Percentiles rank a stretch among this genome's conserved stretches.
phyloP scores from a whole-genome alignment of 805 yeast species.

The Saccharomycopsis sp. region DNA sequence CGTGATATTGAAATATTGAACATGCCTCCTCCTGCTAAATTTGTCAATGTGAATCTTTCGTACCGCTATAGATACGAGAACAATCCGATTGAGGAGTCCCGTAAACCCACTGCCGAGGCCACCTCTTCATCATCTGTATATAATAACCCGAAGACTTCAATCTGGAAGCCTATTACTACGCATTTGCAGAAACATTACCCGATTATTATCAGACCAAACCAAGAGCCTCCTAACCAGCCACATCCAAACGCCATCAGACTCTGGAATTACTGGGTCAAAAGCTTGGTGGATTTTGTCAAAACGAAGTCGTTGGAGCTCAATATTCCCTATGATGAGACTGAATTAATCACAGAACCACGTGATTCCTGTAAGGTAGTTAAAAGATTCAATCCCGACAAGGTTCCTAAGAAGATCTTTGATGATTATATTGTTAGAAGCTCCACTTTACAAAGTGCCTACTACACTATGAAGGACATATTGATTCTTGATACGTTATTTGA shows the following conservation, averaged over 20 bases:
- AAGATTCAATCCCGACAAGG: background rate
- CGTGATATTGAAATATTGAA: constrained; percentile 39
- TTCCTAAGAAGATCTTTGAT: background rate
- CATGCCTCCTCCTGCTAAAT: constrained; percentile 81
- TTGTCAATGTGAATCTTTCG: constrained; percentile 71
- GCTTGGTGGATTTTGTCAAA: background rate
- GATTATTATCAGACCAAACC: background rate
- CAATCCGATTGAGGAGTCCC: constrained; percentile 51
- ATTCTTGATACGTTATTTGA: constrained; percentile 44
- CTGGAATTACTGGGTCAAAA: background rate
- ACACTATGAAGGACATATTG: constrained; percentile 5
- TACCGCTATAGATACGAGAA: constrained; percentile 71
- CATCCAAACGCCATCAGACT: background rate
- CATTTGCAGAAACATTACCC: background rate
- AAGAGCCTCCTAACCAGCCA: background rate
- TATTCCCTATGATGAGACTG: background rate
- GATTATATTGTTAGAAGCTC: background rate
- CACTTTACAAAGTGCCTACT: background rate
- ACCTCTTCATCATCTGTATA: too few relatives aligned
- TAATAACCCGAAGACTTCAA: too few relatives aligned
- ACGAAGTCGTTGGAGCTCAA: background rate
- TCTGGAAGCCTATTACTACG: background rate
- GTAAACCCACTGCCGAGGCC: constrained; percentile 24
- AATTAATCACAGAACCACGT: background rate
- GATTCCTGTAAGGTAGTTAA: background rate